Evolutionary conservation across 2,329 filamentous ascomycete species (phyloP).

Genomic region (Sarocladium kiliense): DNA sequence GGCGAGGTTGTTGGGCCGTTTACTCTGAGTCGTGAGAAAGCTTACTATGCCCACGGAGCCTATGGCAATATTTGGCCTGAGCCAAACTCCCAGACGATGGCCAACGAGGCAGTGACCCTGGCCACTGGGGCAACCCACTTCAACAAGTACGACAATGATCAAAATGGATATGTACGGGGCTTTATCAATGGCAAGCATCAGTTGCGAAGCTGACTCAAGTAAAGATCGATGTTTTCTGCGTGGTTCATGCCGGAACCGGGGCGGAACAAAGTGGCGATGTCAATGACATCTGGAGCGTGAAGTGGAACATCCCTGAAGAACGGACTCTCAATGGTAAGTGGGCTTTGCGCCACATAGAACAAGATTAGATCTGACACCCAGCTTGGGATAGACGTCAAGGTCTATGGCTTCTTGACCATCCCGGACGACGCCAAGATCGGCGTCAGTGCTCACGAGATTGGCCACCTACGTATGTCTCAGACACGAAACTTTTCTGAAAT

Average conservation of each 20-base stretch:
- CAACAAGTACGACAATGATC: constrained; percentile 6
- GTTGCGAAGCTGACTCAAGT: neutral
- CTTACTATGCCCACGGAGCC: neutral
- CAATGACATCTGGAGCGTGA: constrained; percentile 8
- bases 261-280: neutral
- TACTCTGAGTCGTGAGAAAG: constrained; percentile 5
- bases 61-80: neutral
- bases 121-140: neutral
- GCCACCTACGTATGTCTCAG: neutral
- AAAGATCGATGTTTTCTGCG: constrained; percentile 6
- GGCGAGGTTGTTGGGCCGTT: neutral
- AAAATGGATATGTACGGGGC: neutral
- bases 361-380: neutral
- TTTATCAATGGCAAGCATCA: neutral
- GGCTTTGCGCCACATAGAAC: neutral
- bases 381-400: neutral
- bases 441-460: constrained; percentile 6
- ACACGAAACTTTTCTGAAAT: too few relatives aligned
- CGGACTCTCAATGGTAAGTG: neutral
- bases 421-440: constrained; percentile 5
- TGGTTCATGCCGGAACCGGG: constrained; percentile 2
- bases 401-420: constrained; percentile 6
- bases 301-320: constrained; percentile 4
- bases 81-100: neutral
- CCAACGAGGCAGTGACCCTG: neutral